Evolutionary conservation across 208 protist genomes (phyloP), one percentile per base, ranked within the genome.

Genomic region (Wallacemonas sp.): DNA sequence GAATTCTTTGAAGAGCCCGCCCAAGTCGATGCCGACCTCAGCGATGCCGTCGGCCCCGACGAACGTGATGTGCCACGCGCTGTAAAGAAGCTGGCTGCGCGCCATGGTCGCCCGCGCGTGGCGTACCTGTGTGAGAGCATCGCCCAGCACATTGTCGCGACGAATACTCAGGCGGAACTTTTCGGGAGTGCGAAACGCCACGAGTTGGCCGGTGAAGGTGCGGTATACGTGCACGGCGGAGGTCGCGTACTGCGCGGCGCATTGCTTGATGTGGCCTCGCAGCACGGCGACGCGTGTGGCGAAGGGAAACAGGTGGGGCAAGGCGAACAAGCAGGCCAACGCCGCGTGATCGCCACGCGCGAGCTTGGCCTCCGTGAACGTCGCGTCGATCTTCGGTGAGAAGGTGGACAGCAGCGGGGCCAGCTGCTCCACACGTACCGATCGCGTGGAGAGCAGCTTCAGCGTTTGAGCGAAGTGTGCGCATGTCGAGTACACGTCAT

Each of bases 1-100:
- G 41, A 80, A 86, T 37, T 86, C 79, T 53, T 82, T 86, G 52
- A 83, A 77, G 15, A 83, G 52, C 10, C 79, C 79, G 17, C 68
- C 66, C 22, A 64, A 76, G 39, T 73, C 68, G 24, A 86, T 78
- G 37, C 79, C 79, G 5, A 48, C 76, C 54, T 86, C 79, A 12
- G 24, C 22, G 22, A 73, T 3, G 15, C 75, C 75, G 4, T 68
- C 19, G 15, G 38, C 15, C 34, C 59, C 58, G 9, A 78, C 64
- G 33, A 85, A 79, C 53, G 75, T 48, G 13, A 80, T 72, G 27
- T 58, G 50, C 13, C 32, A 63, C 13, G 36, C 26, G 36, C 22
- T 48, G 24, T 39, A 39, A 5, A 63, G 26, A 21, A 46, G 27
- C 29, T 46, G 24, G 36, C 57, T 39, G 36, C 41, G 37, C 37